A percentile compares a stretch with the other conserved stretches of the same genome.
These are phyloP conservation scores for Blastocystis sp. DNA, from an alignment of 352 stramenopile species.

Conservation along the genomic window DNA sequence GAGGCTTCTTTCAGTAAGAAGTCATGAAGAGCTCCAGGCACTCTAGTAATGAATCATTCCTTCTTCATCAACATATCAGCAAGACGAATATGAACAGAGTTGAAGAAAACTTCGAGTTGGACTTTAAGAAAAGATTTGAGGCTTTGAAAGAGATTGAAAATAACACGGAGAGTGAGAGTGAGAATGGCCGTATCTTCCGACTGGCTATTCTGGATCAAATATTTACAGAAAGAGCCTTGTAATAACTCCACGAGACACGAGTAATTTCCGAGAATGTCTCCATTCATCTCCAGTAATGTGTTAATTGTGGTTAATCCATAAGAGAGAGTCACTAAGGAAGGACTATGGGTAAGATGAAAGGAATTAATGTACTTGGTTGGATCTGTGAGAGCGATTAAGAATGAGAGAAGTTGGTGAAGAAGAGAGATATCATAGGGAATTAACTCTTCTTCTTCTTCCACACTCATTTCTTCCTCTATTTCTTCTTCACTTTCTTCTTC, in stretches of 20 bases:
- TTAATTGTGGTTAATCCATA: conserved; percentile 78
- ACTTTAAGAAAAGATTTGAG: conserved; percentile 98
- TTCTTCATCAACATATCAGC: conserved; percentile 22
- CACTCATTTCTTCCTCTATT: conserved; percentile 34
- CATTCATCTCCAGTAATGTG: conserved; percentile 89
- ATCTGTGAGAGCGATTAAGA: conserved; percentile 87
- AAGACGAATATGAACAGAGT: conserved; percentile 88
- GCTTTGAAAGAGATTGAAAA: conserved; percentile 98
- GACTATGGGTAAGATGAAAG: neutral
- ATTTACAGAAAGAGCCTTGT: conserved; percentile 91
- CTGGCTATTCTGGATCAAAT: conserved; percentile 89
- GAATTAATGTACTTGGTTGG: conserved; percentile 73
- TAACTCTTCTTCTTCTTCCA: conserved; percentile 19
- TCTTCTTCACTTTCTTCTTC: conserved; percentile 63
- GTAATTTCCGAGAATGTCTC: conserved; percentile 79
- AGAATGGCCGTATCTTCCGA: conserved; percentile 88
- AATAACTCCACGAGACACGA: conserved; percentile 76
- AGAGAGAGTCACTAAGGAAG: neutral
- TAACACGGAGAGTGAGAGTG: conserved; percentile 87
- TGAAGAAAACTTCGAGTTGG: conserved; percentile 97
- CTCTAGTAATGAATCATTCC: neutral
- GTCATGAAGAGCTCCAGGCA: conserved; percentile 7
- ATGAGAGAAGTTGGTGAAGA: conserved; percentile 87
- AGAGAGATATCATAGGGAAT: conserved; percentile 81
- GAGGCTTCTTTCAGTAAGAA: conserved; percentile 75